Conservation (phyloP, 2,329 filamentous ascomycete species). For the Botrytis pseudocinerea region DNA sequence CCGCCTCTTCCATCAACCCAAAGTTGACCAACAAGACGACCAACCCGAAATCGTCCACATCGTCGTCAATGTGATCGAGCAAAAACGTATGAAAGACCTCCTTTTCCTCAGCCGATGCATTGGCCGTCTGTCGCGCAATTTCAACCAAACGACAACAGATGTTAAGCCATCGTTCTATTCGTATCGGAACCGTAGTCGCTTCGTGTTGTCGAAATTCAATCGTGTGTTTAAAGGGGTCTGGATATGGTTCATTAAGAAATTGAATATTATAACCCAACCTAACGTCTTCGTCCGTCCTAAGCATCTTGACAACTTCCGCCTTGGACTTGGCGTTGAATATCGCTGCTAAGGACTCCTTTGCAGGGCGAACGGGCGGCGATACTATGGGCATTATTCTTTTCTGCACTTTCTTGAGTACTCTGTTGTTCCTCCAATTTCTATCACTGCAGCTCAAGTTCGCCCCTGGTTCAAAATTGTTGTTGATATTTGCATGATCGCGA, state of each 20-base stretch:
- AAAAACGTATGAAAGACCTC: background rate
- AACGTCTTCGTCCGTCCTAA: background rate
- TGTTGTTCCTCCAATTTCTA: background rate
- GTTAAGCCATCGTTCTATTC: constrained; percentile 29
- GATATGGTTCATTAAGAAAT: background rate
- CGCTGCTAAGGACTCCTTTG: background rate
- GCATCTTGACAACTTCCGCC: constrained; percentile 12
- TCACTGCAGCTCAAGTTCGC: constrained; percentile 9
- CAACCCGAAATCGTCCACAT: background rate
- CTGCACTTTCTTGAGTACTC: background rate
- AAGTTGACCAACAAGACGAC: background rate
- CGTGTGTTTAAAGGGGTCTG: constrained; percentile 21
- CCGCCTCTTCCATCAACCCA: constrained; percentile 5
- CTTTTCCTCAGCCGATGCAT: background rate
- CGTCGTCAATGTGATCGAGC: background rate
- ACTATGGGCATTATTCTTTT: background rate
- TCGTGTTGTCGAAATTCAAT: constrained; percentile 37
- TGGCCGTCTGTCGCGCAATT: constrained; percentile 18
- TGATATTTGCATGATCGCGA: constrained; percentile 6
- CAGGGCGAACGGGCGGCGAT: background rate
- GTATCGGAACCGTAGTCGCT: constrained; percentile 24
- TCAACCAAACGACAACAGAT: constrained; percentile 27
- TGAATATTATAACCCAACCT: constrained; percentile 5
- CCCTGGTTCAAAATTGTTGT: constrained; percentile 6
- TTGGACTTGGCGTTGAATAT: constrained; percentile 6